Evolutionary conservation across 1,284 basidiomycete species (phyloP).

Genomic region (Cerioporus squamosus): DNA sequence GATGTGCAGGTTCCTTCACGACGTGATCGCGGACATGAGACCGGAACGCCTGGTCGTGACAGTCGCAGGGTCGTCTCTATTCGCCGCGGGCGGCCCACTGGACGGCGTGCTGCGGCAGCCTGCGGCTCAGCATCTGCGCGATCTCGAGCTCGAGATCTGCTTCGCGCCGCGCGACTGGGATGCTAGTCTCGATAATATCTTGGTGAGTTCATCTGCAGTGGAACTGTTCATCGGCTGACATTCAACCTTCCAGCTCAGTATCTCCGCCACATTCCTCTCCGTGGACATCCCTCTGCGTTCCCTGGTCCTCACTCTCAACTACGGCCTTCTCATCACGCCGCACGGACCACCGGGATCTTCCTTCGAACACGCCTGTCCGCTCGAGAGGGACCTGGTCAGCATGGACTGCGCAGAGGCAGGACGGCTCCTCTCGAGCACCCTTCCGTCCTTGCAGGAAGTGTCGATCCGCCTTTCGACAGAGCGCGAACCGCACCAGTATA

Average conservation of each 20-base stretch:
- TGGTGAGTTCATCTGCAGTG: background rate
- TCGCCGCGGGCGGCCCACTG: background rate
- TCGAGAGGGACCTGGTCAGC: background rate
- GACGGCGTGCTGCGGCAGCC: background rate
- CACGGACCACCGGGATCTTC: no score
- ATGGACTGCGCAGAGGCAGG: background rate
- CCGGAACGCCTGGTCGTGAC: background rate
- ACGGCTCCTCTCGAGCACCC: background rate
- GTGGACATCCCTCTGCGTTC: background rate
- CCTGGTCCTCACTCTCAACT: constrained; percentile 9
- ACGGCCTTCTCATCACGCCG: background rate
- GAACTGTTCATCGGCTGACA: background rate
- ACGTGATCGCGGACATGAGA: constrained; percentile 5
- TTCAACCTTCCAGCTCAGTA: background rate
- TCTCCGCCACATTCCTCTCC: background rate
- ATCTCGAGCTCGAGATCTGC: constrained; percentile 8
- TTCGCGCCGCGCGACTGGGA: constrained; percentile 4
- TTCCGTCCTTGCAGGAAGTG: constrained; percentile 2
- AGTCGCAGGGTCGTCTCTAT: background rate
- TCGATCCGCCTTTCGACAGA: background rate
- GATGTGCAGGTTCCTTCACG: background rate
- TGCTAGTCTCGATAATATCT: background rate
- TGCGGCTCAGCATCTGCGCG: background rate
- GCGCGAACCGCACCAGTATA: background rate
- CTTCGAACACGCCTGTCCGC: background rate